These are phyloP conservation scores for Zoysia pacifica DNA, from an alignment of 176 grass and related monocot genomes.

Conservation along the genomic window DNA sequence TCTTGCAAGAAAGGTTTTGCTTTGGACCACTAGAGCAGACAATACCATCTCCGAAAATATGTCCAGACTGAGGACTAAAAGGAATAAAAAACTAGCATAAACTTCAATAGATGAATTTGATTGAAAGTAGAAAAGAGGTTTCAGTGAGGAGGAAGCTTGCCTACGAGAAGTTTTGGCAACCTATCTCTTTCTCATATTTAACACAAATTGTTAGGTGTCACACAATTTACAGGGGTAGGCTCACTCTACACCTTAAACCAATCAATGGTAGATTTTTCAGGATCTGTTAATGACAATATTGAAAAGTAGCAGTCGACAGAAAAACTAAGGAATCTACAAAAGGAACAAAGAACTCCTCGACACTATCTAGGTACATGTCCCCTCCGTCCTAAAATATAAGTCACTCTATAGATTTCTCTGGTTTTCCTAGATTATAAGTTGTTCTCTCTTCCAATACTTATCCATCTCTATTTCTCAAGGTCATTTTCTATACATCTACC, in stretches of 20 bases:
- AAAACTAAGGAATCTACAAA: slow-evolving; percentile 10
- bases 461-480: too few species aligned
- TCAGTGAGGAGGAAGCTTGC: neutral
- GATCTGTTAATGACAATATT: neutral
- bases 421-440: too few species aligned
- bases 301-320: neutral
- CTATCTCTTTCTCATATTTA: slow-evolving; percentile 12
- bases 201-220: slow-evolving; percentile 26
- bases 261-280: slow-evolving; percentile 13
- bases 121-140: neutral
- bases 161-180: slow-evolving; percentile 18
- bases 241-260: slow-evolving; percentile 15
- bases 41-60: slow-evolving; percentile 6
- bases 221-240: slow-evolving; percentile 1
- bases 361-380: slow-evolving; percentile 2
- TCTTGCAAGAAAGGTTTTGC: slow-evolving; percentile 33
- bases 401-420: too few species aligned
- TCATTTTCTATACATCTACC: too few species aligned
- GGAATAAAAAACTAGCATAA: neutral
- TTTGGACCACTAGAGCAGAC: slow-evolving; percentile 23
- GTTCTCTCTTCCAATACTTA: too few species aligned
- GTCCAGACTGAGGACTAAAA: neutral
- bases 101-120: neutral
- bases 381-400: too few species aligned
- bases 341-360: slow-evolving; percentile 4